Percentiles rank a stretch among this genome's conserved stretches.
Evolutionary conservation across 75 land plant genomes (phyloP).

Genomic region (Gnetum montanum): DNA sequence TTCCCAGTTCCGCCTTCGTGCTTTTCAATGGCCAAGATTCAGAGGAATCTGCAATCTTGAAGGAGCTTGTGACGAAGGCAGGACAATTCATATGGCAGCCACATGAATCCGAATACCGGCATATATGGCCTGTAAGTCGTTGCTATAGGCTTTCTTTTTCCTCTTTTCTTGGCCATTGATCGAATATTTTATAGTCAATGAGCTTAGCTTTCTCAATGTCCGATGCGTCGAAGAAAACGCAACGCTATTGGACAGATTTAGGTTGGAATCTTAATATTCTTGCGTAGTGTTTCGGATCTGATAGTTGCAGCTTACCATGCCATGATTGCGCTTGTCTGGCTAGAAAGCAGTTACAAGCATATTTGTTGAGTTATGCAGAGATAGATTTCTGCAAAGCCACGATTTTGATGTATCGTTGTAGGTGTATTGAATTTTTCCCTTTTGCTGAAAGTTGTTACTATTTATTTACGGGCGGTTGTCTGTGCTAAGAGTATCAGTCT

Average conservation of each 20-base stretch:
- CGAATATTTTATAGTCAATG: neutral
- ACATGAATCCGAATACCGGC: conserved; percentile 28
- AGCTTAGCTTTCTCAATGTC: no score
- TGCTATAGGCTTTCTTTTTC: neutral
- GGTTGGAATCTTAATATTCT: neutral
- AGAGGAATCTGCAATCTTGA: neutral
- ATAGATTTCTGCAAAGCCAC: neutral
- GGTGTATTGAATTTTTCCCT: neutral
- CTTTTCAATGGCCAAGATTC: neutral
- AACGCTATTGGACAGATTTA: neutral
- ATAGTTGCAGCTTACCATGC: neutral
- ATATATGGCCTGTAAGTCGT: conserved; percentile 52
- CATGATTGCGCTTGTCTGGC: neutral
- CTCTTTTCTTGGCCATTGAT: neutral
- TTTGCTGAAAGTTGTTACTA: neutral
- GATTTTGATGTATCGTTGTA: no score
- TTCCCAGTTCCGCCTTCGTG: neutral
- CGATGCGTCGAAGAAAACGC: no score
- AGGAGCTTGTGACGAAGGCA: neutral
- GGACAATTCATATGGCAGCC: conserved; percentile 39
- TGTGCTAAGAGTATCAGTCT: neutral
- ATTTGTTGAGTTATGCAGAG: neutral
- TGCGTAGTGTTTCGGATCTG: neutral
- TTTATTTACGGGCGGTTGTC: neutral
- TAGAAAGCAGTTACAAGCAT: neutral